phyloP scores from a whole-genome alignment of 805 yeast genomes.

The Jamesozyma piceae region DNA sequence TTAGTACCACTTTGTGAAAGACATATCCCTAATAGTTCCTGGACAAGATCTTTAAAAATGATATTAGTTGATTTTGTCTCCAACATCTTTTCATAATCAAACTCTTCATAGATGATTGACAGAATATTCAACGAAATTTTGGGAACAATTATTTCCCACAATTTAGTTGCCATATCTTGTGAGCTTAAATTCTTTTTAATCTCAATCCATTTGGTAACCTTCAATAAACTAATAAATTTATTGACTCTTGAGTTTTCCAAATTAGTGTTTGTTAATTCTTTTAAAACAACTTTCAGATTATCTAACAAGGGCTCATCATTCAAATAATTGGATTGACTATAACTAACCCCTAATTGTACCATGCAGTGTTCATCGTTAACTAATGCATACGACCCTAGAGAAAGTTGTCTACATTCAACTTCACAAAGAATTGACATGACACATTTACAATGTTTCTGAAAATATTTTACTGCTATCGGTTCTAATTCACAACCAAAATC shows the following conservation, averaged over 20 bases:
- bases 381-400: conserved; percentile 27
- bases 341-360: conserved; percentile 23
- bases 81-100: conserved; percentile 21
- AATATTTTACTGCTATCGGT: conserved; percentile 11
- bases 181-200: conserved; percentile 7
- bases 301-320: conserved; percentile 3
- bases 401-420: conserved; percentile 26
- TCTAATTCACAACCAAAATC: conserved; percentile 29
- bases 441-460: conserved; percentile 15
- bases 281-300: conserved; percentile 6
- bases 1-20: conserved; percentile 16
- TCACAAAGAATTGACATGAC: conserved; percentile 23
- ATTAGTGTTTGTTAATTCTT: conserved; percentile 3
- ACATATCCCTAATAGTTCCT: conserved; percentile 23
- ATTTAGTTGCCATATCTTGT: conserved; percentile 18
- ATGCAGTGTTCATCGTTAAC: conserved; percentile 20
- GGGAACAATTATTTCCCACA: conserved; percentile 27
- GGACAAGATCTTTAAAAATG: conserved; percentile 22
- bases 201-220: conserved; percentile 18
- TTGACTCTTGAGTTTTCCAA: conserved; percentile 6
- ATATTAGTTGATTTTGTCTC: conserved; percentile 17
- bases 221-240: conserved; percentile 8
- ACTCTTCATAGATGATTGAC: conserved; percentile 27
- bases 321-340: conserved; percentile 8
- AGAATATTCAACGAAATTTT: conserved; percentile 26